Evolutionary conservation across 306 rosid species (phyloP).

Genomic region (Vachellia pachyceras): DNA sequence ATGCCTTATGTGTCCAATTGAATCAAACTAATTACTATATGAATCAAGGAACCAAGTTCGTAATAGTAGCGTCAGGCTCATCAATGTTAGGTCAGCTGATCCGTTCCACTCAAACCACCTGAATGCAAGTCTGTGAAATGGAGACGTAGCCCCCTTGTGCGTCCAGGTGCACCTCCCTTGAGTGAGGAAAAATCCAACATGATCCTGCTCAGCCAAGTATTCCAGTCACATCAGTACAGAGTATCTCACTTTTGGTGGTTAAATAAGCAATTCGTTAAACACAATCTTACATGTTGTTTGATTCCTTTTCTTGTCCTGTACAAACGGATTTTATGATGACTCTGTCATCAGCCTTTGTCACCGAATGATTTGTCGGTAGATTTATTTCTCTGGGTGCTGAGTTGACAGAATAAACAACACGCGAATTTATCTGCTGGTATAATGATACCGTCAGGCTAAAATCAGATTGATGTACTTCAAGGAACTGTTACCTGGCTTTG

Average conservation of each 20-base stretch:
- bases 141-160: slow-evolving; percentile 83
- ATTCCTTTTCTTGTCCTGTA: slow-evolving; percentile 56
- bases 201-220: slow-evolving; percentile 58
- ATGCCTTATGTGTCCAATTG: background rate
- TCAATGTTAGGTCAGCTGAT: slow-evolving; percentile 55
- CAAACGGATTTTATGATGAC: slow-evolving; percentile 58
- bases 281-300: slow-evolving; percentile 66
- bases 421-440: slow-evolving; percentile 21
- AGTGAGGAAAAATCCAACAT: slow-evolving; percentile 73
- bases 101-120: slow-evolving; percentile 45
- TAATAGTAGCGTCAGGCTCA: slow-evolving; percentile 44
- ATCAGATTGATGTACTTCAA: background rate
- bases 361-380: slow-evolving; percentile 55
- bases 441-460: background rate
- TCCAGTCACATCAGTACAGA: background rate
- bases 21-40: slow-evolving; percentile 34
- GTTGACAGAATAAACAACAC: slow-evolving; percentile 23
- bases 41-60: slow-evolving; percentile 42
- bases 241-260: background rate
- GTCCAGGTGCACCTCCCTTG: slow-evolving; percentile 90
- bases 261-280: background rate
- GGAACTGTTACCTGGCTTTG: slow-evolving; percentile 60
- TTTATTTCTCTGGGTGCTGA: slow-evolving; percentile 55
- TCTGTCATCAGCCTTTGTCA: slow-evolving; percentile 63
- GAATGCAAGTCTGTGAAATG: slow-evolving; percentile 49